A percentile compares a stretch with the other conserved stretches of the same genome.
phyloP scores from a whole-genome alignment of 805 yeast genomes.

The Pichia deserticola region DNA sequence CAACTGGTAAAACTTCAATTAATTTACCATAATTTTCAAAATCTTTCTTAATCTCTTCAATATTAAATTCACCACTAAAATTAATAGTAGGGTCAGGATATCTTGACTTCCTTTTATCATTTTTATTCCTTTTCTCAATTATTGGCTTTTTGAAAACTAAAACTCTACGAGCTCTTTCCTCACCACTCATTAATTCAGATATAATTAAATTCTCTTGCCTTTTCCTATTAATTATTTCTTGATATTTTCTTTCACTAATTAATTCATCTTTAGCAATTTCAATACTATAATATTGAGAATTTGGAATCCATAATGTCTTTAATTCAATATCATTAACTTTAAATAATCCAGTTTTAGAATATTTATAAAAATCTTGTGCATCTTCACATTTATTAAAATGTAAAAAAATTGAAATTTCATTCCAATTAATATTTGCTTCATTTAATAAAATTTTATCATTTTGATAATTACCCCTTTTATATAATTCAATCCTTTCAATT shows the following conservation, averaged over 20 bases:
- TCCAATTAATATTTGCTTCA: slow-evolving; percentile 20
- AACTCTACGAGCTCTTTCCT: slow-evolving; percentile 46
- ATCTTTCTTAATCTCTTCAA: slow-evolving; percentile 39
- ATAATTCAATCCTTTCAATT: slow-evolving; percentile 40
- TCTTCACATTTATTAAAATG: slow-evolving; percentile 45
- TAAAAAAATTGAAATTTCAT: slow-evolving; percentile 32
- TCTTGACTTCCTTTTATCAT: slow-evolving; percentile 15
- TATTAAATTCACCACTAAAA: slow-evolving; percentile 39
- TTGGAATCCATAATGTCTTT: slow-evolving; percentile 39
- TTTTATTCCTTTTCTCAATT: slow-evolving; percentile 17
- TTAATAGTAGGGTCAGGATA: slow-evolving; percentile 39
- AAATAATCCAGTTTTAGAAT: slow-evolving; percentile 45
- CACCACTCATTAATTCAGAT: slow-evolving; percentile 21
- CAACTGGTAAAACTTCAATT: slow-evolving; percentile 56
- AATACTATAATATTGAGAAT: neutral
- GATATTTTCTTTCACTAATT: too few species aligned
- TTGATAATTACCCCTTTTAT: slow-evolving; percentile 15
- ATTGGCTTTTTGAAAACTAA: slow-evolving; percentile 40
- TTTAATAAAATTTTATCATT: neutral
- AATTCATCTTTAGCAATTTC: too few species aligned
- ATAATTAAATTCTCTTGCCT: slow-evolving; percentile 1
- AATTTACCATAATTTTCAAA: slow-evolving; percentile 52
- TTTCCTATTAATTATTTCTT: too few species aligned
- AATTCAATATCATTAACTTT: slow-evolving; percentile 50
- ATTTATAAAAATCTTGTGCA: slow-evolving; percentile 48